Conservation (phyloP, 2,329 filamentous ascomycete species). For the Claviceps pazoutovae region DNA sequence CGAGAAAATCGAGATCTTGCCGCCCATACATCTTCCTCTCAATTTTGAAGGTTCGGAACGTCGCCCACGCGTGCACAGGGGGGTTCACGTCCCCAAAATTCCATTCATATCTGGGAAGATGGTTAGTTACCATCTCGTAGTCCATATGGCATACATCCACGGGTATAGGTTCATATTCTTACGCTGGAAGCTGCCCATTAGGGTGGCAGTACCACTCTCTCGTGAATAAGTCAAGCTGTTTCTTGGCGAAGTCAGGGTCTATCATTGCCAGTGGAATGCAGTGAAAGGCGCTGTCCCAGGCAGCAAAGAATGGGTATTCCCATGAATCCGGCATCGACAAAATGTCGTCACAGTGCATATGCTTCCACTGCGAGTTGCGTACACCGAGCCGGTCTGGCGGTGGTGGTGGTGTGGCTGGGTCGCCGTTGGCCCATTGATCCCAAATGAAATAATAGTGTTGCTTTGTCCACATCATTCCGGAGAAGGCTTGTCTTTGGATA, state of each 20-base stretch:
- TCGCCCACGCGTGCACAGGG: constrained; percentile 90
- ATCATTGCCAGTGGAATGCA: constrained; percentile 95
- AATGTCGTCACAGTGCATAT: constrained; percentile 89
- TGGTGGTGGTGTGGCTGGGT: constrained; percentile 76
- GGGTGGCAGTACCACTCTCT: constrained; percentile 98
- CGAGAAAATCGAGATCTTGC: constrained; percentile 88
- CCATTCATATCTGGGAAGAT: constrained; percentile 60
- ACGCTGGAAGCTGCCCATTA: constrained; percentile 86
- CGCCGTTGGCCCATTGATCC: constrained; percentile 95
- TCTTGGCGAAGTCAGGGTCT: constrained; percentile 94
- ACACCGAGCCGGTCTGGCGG: constrained; percentile 66
- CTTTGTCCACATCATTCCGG: constrained; percentile 98
- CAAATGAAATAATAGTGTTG: constrained; percentile 94
- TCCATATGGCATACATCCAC: neutral
- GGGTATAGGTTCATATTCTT: constrained; percentile 19
- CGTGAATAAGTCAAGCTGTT: constrained; percentile 90
- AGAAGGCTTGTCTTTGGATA: constrained; percentile 86
- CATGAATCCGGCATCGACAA: constrained; percentile 96
- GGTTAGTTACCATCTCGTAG: constrained; percentile 5
- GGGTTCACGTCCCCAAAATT: constrained; percentile 97
- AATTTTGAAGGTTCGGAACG: constrained; percentile 94
- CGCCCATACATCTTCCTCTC: constrained; percentile 94
- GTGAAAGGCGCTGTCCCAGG: constrained; percentile 95
- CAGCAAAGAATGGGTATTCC: constrained; percentile 97
- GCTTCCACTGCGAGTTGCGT: constrained; percentile 83